These are phyloP conservation scores for Margaritispora aquatica DNA, from an alignment of 495 filamentous ascomycete species.

Conservation along the genomic window DNA sequence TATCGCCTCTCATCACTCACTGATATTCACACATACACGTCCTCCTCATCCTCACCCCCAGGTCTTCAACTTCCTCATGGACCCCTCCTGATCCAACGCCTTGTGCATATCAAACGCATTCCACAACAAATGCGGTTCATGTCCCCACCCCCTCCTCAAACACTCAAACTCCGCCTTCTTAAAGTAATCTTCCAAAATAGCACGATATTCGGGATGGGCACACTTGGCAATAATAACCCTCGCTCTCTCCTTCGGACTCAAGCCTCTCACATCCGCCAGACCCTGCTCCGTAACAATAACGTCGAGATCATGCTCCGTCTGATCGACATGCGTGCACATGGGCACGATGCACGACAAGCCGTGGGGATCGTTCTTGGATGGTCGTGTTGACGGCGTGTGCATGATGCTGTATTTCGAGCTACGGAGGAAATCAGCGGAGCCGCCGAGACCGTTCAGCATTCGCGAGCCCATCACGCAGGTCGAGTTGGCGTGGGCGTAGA, in stretches of 20 bases:
- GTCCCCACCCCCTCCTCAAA: constrained; percentile 80
- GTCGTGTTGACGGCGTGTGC: constrained; percentile 80
- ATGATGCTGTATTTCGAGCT: constrained; percentile 85
- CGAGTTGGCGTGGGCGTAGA: constrained; percentile 90
- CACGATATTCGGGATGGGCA: constrained; percentile 79
- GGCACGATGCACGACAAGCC: constrained; percentile 86
- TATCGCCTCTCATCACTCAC: neutral
- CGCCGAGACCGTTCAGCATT: constrained; percentile 89
- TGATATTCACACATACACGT: neutral
- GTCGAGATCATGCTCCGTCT: constrained; percentile 88
- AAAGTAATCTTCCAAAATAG: constrained; percentile 78
- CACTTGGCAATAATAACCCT: constrained; percentile 84
- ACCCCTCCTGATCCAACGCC: constrained; percentile 71
- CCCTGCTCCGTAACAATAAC: constrained; percentile 85
- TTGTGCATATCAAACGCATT: constrained; percentile 87
- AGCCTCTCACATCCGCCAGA: constrained; percentile 77
- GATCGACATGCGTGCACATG: constrained; percentile 89
- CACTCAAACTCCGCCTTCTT: constrained; percentile 86
- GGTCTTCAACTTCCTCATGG: constrained; percentile 66
- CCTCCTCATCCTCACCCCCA: constrained; percentile 25
- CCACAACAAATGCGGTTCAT: constrained; percentile 82
- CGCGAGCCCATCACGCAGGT: constrained; percentile 87
- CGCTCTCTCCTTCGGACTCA: constrained; percentile 75
- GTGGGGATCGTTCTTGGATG: constrained; percentile 74
- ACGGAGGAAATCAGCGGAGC: constrained; percentile 83